Conservation (phyloP, 1,284 basidiomycete species). For the Prillingera fragicola region DNA sequence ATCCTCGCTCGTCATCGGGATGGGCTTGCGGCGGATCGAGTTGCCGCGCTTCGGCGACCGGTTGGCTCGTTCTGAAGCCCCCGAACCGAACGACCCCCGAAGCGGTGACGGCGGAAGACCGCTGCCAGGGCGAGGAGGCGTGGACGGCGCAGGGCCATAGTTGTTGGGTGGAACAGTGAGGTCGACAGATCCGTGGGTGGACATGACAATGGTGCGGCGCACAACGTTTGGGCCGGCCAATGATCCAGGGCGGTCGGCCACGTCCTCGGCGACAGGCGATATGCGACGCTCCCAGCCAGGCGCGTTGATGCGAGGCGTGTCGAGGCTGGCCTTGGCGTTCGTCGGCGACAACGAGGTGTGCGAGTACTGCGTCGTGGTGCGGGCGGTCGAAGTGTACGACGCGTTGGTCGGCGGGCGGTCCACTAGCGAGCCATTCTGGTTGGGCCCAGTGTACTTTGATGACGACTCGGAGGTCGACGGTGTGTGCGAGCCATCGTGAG, state of each 20-base stretch:
- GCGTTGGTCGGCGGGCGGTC: too few species aligned
- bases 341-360: not conserved
- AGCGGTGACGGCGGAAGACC: conserved; percentile 1
- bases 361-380: not conserved
- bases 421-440: too few species aligned
- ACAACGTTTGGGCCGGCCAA: conserved; percentile 15
- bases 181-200: conserved; percentile 8
- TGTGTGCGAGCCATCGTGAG: too few species aligned
- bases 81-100: conserved; percentile 7
- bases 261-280: conserved; percentile 9
- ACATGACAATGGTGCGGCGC: conserved; percentile 33
- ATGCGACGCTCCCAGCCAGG: too few species aligned
- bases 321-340: conserved; percentile 5
- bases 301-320: not conserved
- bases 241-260: not conserved
- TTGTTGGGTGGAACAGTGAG: conserved; percentile 3
- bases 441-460: too few species aligned
- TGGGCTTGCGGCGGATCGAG: conserved; percentile 37
- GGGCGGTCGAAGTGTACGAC: too few species aligned
- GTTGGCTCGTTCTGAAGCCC: not conserved
- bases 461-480: too few species aligned
- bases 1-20: conserved; percentile 36
- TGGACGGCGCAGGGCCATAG: not conserved
- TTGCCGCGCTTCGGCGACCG: conserved; percentile 11
- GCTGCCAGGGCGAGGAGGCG: not conserved